These are phyloP conservation scores for Brassica carinata DNA, from an alignment of 345 rosid species.

Conservation along the genomic window DNA sequence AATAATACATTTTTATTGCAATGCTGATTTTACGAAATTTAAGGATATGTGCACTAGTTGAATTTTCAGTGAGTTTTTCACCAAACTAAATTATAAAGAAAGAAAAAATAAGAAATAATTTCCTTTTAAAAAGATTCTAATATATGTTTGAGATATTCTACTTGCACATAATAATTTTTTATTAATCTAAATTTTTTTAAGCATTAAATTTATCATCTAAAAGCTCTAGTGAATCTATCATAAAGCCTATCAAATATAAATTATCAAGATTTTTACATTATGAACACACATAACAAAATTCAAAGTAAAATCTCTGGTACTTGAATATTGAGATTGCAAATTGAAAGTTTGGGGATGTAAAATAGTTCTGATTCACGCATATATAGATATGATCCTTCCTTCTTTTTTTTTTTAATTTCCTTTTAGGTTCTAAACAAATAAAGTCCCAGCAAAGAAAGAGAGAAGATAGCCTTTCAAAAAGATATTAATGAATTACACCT, in stretches of 20 bases:
- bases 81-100: not conserved
- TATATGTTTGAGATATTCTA: not conserved
- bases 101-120: not conserved
- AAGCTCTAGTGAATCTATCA: not conserved
- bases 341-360: not conserved
- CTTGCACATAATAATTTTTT: not conserved
- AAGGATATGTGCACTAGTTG: not conserved
- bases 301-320: not conserved
- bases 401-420: not conserved
- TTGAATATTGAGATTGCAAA: not conserved
- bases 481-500: not conserved
- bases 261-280: not conserved
- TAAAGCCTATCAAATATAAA: constrained; percentile 1
- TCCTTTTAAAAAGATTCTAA: not conserved
- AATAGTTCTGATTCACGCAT: not conserved
- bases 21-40: not conserved
- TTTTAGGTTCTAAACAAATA: not conserved
- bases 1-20: too few relatives aligned
- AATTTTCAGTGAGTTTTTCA: not conserved
- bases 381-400: not conserved
- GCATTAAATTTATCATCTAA: not conserved
- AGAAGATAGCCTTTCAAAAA: not conserved
- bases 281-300: not conserved
- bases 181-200: not conserved
- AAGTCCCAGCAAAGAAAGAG: not conserved